phyloP scores from a whole-genome alignment of 345 rosid species.

The Eucalyptus pauciflora region DNA sequence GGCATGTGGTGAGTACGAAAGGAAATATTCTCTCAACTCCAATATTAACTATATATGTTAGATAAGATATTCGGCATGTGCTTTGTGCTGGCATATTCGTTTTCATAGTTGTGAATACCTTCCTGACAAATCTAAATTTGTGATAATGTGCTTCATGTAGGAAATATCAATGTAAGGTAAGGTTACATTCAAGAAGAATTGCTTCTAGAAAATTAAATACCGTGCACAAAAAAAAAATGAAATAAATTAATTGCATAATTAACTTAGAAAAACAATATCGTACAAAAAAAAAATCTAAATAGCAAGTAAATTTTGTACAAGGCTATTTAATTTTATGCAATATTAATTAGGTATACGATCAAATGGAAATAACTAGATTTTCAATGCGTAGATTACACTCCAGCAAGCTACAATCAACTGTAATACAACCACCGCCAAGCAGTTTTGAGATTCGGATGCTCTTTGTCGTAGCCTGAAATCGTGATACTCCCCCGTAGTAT shows the following conservation, averaged over 20 bases:
- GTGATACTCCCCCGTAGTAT: background rate
- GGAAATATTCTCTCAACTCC: background rate
- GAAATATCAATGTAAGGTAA: background rate
- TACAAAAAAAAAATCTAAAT: background rate
- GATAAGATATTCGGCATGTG: background rate
- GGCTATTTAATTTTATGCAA: background rate
- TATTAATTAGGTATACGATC: background rate
- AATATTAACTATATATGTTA: too few species aligned
- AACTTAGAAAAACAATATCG: background rate
- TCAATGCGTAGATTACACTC: background rate
- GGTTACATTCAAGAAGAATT: background rate
- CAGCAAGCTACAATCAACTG: background rate
- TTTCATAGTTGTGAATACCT: background rate
- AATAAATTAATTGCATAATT: background rate
- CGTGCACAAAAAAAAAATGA: background rate
- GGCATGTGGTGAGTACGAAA: background rate
- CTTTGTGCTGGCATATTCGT: background rate
- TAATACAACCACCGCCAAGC: background rate
- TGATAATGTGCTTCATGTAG: background rate
- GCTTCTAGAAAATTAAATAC: background rate
- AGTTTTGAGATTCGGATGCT: background rate
- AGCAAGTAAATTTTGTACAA: background rate
- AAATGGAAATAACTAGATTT: background rate
- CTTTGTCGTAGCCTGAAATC: background rate
- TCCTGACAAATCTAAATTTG: background rate